These are phyloP conservation scores for Erodium maritimum DNA, from an alignment of 345 rosid species.

Conservation along the genomic window DNA sequence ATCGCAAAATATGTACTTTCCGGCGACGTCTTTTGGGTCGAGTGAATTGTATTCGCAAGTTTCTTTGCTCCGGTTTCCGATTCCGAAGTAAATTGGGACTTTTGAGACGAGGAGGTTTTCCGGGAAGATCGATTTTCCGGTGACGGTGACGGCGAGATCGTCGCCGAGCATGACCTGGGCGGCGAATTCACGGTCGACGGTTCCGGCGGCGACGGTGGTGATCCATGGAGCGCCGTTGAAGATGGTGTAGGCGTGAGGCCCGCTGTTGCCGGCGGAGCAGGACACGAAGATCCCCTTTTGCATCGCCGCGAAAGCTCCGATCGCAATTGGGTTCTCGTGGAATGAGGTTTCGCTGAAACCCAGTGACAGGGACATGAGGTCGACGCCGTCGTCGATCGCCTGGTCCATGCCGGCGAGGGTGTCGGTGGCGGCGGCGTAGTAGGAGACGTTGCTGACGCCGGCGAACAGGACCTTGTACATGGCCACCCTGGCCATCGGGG, in stretches of 20 bases:
- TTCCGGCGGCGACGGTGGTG: conserved; percentile 30
- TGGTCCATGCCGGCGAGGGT: conserved; percentile 44
- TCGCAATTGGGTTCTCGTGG: conserved; percentile 31
- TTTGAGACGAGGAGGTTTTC: conserved; percentile 20
- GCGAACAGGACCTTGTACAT: conserved; percentile 36
- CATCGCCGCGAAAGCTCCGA: conserved; percentile 46
- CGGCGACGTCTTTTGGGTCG: conserved; percentile 20
- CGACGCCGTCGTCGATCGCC: conserved; percentile 41
- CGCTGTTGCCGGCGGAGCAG: conserved; percentile 35
- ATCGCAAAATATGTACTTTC: conserved; percentile 33
- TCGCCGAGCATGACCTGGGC: conserved; percentile 20
- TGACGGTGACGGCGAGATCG: conserved; percentile 6
- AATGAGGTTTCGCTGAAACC: conserved; percentile 27
- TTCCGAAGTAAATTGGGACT: conserved; percentile 26
- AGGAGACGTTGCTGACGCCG: background rate
- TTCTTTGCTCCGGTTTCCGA: conserved; percentile 31
- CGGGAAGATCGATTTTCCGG: conserved; percentile 26
- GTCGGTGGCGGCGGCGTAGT: conserved; percentile 26
- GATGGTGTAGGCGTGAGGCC: conserved; percentile 31
- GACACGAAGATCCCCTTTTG: conserved; percentile 39
- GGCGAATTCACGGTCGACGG: conserved; percentile 20
- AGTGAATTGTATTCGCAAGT: conserved; percentile 15
- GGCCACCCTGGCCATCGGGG: conserved; percentile 45
- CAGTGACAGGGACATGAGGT: conserved; percentile 29
- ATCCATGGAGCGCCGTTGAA: conserved; percentile 36